Evolutionary conservation across 345 rosid genomes (phyloP).

Genomic region (Passiflora organensis): DNA sequence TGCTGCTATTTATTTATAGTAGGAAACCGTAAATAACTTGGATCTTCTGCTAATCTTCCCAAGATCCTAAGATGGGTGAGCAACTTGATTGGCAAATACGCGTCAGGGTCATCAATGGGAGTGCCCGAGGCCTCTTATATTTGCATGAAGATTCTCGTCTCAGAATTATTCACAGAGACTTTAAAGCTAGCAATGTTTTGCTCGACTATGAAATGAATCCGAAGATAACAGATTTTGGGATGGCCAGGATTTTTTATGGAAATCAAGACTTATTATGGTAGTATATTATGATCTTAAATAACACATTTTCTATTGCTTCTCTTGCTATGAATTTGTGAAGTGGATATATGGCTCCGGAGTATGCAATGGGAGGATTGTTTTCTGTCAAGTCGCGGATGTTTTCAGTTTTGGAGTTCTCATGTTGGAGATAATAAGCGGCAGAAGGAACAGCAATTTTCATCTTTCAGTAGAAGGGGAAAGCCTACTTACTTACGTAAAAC

Average conservation of each 20-base stretch:
- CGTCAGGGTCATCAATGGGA: background rate
- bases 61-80: background rate
- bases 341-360: background rate
- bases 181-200: background rate
- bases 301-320: background rate
- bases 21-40: background rate
- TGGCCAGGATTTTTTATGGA: slow-evolving; percentile 2
- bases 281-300: no score
- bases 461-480: background rate
- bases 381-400: background rate
- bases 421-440: background rate
- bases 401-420: background rate
- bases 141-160: background rate
- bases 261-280: no score
- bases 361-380: background rate
- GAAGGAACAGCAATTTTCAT: background rate
- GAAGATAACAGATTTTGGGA: background rate
- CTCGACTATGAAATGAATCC: background rate
- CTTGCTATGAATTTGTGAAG: background rate
- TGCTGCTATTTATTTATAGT: background rate
- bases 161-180: background rate
- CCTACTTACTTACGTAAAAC: background rate
- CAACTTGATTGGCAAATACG: background rate
- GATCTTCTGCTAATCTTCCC: background rate
- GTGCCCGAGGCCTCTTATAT: background rate